Base-by-base conservation (phyloP, 352 stramenopile species). In the Pythium angustatum region DNA sequence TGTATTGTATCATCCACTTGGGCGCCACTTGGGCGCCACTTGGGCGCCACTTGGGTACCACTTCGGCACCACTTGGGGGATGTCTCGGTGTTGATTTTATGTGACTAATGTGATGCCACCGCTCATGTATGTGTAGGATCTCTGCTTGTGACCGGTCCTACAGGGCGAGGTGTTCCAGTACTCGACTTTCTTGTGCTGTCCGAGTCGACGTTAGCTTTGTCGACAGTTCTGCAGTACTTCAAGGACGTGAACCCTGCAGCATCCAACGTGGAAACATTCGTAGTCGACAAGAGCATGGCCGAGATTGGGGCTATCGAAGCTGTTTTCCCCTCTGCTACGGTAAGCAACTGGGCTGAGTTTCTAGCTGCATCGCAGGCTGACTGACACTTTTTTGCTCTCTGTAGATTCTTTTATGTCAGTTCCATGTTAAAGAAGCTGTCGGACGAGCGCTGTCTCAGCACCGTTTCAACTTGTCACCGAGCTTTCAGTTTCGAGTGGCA, bases 261-360 rank as follows among this genome's bases (percentile, higher is more conserved):
- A 22, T 26, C 7, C 7, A 31, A 22, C 22, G 30, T 51, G n/a
- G 44, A 51, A 17, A 10, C 44, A 17, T 51, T 51, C 24, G 24
- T 51, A 7, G 44, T 51, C 7, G 44, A 51, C 44, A 51, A 51
- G 22, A 51, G 24, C 24, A 51, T 51, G 44, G 44, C 44, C n/a
- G 21, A 51, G 22, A 51, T 30, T 4, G 44, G 44, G 9, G 44
- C 44, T 15, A 51, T 51, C 17, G 44, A 51, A 30, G 21, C n/a
- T 17, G 44, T 51, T 5, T 51, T 51, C 44, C 44, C 44, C 7
- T 27, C 44, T 10, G 44, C 44, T 7, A 30, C 19, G 44, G 44
- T 51, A 31, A 27, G 44, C 30, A n/a, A n/a, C n/a, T n/a, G n/a
- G n/a, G n/a, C n/a, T n/a, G n/a, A n/a, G n/a, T n/a, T n/a, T n/a